Conservation (phyloP, 1,284 basidiomycete species). For the Sutorius eximius region DNA sequence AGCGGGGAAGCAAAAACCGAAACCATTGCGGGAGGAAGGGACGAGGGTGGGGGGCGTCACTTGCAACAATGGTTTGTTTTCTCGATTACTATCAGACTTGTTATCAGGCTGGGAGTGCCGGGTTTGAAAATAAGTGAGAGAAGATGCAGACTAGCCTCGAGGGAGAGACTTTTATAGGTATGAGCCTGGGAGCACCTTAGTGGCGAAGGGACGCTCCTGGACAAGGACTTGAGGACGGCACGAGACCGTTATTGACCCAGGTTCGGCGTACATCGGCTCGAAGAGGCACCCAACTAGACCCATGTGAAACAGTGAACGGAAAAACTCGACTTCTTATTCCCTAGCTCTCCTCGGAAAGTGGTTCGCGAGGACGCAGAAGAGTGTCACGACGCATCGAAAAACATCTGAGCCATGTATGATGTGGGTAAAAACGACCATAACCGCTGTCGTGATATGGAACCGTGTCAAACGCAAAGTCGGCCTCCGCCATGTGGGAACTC, state of each 20-base stretch:
- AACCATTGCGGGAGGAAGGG: slow-evolving; percentile 14
- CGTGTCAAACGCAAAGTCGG: background rate
- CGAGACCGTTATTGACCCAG: background rate
- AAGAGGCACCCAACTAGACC: background rate
- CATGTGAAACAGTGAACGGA: background rate
- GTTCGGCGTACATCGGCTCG: background rate
- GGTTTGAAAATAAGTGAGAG: slow-evolving; percentile 5
- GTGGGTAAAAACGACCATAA: background rate
- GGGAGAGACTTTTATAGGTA: slow-evolving; percentile 12
- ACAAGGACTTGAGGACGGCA: slow-evolving; percentile 1
- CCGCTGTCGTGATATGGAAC: background rate
- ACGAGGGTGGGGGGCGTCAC: background rate
- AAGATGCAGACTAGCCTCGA: background rate
- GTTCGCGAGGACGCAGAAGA: background rate
- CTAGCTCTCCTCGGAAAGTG: background rate
- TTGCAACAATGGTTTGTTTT: background rate
- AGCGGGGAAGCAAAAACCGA: background rate
- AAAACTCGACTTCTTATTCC: background rate
- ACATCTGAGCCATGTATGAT: background rate
- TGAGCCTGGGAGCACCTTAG: slow-evolving; percentile 17
- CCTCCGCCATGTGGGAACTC: background rate
- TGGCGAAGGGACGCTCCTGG: background rate
- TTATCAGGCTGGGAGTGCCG: background rate
- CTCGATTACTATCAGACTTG: background rate
- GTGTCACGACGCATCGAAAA: background rate